Percentiles rank a stretch among this genome's conserved stretches.
These are phyloP conservation scores for Pluteus cervinus DNA, from an alignment of 768 basidiomycete species.

Conservation along the genomic window DNA sequence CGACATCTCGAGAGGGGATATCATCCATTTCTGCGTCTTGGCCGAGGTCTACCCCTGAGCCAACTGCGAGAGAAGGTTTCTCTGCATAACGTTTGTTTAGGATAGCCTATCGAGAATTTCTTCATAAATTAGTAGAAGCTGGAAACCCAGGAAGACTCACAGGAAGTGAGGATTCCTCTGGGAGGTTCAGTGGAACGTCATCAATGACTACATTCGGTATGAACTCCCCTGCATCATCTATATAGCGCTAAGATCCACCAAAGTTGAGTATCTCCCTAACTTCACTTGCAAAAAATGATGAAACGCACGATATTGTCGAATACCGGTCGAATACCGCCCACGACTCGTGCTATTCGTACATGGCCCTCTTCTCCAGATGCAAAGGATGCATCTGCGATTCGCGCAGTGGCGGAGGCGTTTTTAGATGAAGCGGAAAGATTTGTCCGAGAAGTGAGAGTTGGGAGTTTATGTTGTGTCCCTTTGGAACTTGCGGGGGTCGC, in stretches of 20 bases:
- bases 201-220: constrained; percentile 44
- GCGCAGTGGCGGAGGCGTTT: constrained; percentile 24
- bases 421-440: constrained; percentile 36
- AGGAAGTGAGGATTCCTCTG: neutral
- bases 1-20: constrained; percentile 40
- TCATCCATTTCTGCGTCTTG: constrained; percentile 54
- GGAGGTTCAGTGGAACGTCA: constrained; percentile 20
- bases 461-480: constrained; percentile 38
- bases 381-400: constrained; percentile 44
- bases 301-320: constrained; percentile 55
- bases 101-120: constrained; percentile 25
- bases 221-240: constrained; percentile 48
- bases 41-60: constrained; percentile 61
- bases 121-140: constrained; percentile 1
- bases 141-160: neutral
- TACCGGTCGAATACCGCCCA: constrained; percentile 50
- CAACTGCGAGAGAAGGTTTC: constrained; percentile 50
- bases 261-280: constrained; percentile 7
- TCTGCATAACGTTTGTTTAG: constrained; percentile 68
- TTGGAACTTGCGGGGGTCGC: constrained; percentile 30
- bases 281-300: constrained; percentile 2
- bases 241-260: constrained; percentile 37
- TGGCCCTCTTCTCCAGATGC: constrained; percentile 31
- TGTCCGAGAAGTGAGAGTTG: constrained; percentile 47
- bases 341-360: constrained; percentile 47